Base-by-base conservation (phyloP, 495 filamentous ascomycete genomes). In the Chaetomium cochliodes region DNA sequence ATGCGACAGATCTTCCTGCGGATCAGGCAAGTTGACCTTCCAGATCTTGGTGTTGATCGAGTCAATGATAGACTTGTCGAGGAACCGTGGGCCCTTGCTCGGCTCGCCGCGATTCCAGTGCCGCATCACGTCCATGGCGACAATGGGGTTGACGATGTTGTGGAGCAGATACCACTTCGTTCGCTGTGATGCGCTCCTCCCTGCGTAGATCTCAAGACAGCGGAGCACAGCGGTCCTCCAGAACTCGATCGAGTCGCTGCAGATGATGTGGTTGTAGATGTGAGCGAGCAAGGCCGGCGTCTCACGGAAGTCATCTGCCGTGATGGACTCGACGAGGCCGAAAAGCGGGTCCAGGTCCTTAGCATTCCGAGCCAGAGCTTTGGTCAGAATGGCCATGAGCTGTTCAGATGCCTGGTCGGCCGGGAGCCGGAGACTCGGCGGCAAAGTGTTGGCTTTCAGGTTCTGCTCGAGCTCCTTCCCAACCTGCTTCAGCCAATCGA, bases 71-170 rank as follows among this genome's bases (percentile, higher is more conserved):
- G 87, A 81, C 77, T 88, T 91, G 72, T 98, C 92, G 73, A 98
- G 89, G 22, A 99, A 77, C 56, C 89, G 88, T 18, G 88, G 88
- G 5, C 84, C 83, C 70, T 87, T 88, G 18, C 80, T 69, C 52
- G 77, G 78, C 25, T 80, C 78, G 33, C 72, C 70, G 23, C 76
- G 72, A 56, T 80, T 79, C 80, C 85, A 86, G 60, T 85, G 81
- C 20, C 86, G 82, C 84, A 91, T 91, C 52, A 96, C 89, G 76
- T 99, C 96, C 92, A 96, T 97, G 3, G 94, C 93, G 53, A 99
- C 86, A 49, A 98, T 96, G 0, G 96, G 94, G 72, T 99, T 99
- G 57, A 98, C 91, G 26, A 99, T 81, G 68, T 96, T 85, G 66
- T 89, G 91, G 70, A 98, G 92, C 11, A 92, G 84, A 73, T 96